Percentiles rank a stretch among this genome's conserved stretches.
Evolutionary conservation across 2,329 filamentous ascomycete genomes (phyloP).

Genomic region (Venturia nashicola): DNA sequence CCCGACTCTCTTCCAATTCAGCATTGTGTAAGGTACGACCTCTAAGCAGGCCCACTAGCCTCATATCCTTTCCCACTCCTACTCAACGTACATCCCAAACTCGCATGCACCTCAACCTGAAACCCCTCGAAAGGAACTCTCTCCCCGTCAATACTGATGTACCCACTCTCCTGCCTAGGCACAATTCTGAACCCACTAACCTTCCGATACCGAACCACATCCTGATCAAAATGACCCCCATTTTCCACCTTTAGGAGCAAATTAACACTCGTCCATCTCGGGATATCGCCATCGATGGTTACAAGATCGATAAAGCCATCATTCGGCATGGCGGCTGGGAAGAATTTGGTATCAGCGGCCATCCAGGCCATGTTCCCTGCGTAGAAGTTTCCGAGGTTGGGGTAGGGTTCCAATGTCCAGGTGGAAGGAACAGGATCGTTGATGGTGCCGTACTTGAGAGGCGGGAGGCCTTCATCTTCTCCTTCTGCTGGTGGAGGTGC

Average conservation of each 20-base stretch:
- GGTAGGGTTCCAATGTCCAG: conserved; percentile 63
- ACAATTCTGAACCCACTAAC: conserved; percentile 76
- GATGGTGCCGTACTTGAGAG: conserved; percentile 67
- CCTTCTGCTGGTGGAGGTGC: conserved; percentile 7
- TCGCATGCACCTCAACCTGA: conserved; percentile 77
- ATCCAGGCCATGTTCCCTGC: conserved; percentile 92
- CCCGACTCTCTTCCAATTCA: not conserved
- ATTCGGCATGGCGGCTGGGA: conserved; percentile 65
- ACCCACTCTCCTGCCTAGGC: conserved; percentile 61
- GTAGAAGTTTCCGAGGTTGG: conserved; percentile 85
- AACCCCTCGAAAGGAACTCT: conserved; percentile 76
- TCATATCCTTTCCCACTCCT: conserved; percentile 6
- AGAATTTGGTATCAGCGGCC: conserved; percentile 79
- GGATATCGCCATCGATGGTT: conserved; percentile 64
- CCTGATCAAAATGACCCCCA: conserved; percentile 67
- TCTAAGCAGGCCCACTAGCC: not conserved
- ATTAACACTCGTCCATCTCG: conserved; percentile 51
- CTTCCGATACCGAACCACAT: conserved; percentile 70
- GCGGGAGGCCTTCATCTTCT: conserved; percentile 43
- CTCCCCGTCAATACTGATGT: conserved; percentile 92
- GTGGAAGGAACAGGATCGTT: conserved; percentile 62
- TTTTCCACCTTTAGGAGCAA: conserved; percentile 62
- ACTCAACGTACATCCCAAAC: conserved; percentile 65
- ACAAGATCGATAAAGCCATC: conserved; percentile 83
- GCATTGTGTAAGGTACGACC: too few relatives aligned